A percentile compares a stretch with the other conserved stretches of the same genome.
Evolutionary conservation across 2,329 filamentous ascomycete species (phyloP).

Genomic region (Sporothrix phasma): DNA sequence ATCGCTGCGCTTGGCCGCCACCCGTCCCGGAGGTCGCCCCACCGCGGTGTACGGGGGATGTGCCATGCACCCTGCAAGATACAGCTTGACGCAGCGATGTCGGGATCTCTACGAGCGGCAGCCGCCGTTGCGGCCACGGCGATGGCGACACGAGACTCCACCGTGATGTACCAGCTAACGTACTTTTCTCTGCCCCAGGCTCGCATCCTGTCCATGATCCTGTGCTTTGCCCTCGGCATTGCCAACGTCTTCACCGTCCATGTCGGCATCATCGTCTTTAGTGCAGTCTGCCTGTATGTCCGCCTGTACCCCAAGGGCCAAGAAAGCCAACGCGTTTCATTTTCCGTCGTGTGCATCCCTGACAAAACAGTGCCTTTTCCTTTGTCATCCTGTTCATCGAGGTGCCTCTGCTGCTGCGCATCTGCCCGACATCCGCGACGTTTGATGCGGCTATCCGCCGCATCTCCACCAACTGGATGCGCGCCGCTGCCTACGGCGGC

Average conservation of each 20-base stretch:
- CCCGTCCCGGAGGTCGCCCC: neutral
- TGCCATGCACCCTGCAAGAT: no score
- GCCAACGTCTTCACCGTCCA: constrained; percentile 54
- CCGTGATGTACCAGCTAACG: neutral
- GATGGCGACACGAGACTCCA: neutral
- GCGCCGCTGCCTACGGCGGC: constrained; percentile 71
- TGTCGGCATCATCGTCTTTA: constrained; percentile 40
- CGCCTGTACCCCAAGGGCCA: neutral
- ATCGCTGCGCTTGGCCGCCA: neutral
- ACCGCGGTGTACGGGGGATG: no score
- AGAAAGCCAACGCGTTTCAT: neutral
- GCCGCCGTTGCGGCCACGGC: neutral
- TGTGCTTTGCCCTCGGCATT: constrained; percentile 60
- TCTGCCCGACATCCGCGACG: constrained; percentile 84
- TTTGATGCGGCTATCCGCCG: constrained; percentile 87
- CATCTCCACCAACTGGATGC: constrained; percentile 95
- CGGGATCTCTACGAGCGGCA: no score
- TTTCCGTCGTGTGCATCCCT: neutral
- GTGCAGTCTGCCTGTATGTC: constrained; percentile 45
- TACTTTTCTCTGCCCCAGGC: constrained; percentile 35
- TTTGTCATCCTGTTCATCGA: constrained; percentile 77
- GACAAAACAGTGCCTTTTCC: constrained; percentile 47
- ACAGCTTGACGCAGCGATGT: neutral
- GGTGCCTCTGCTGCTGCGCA: constrained; percentile 87
- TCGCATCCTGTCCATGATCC: constrained; percentile 59